These are phyloP conservation scores for Tylopilus balloui DNA, from an alignment of 768 basidiomycete genomes.

Conservation along the genomic window DNA sequence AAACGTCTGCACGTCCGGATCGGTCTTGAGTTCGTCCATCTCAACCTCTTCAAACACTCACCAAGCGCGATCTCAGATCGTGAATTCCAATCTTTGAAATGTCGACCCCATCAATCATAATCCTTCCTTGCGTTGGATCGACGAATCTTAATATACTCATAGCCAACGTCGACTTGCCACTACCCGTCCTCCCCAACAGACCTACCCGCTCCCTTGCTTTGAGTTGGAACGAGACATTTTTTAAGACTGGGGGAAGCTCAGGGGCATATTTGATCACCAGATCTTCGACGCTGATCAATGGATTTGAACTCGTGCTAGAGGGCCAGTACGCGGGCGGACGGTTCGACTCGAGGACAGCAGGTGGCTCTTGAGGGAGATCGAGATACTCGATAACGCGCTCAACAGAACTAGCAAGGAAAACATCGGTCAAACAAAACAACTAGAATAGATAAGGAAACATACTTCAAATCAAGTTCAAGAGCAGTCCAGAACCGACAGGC, in stretches of 20 bases:
- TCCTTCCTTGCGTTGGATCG: slow-evolving; percentile 71
- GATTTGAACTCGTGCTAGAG: slow-evolving; percentile 55
- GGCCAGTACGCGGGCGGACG: slow-evolving; percentile 94
- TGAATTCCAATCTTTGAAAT: slow-evolving; percentile 81
- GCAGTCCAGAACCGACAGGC: slow-evolving; percentile 47
- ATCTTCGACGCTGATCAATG: slow-evolving; percentile 66
- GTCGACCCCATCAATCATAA: slow-evolving; percentile 85
- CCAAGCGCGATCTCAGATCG: slow-evolving; percentile 73
- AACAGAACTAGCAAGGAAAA: slow-evolving; percentile 53
- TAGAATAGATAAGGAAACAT: slow-evolving; percentile 24
- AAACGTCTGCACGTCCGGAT: slow-evolving; percentile 51
- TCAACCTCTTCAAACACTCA: slow-evolving; percentile 31
- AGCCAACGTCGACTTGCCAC: slow-evolving; percentile 79
- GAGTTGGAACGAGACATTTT: slow-evolving; percentile 68
- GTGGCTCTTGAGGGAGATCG: slow-evolving; percentile 83
- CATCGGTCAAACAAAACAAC: slow-evolving; percentile 5
- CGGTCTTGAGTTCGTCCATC: background rate
- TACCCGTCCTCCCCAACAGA: slow-evolving; percentile 76
- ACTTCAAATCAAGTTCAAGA: slow-evolving; percentile 76
- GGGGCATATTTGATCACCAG: slow-evolving; percentile 79
- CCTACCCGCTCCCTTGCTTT: slow-evolving; percentile 72
- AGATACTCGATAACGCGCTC: slow-evolving; percentile 92
- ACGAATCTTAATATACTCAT: slow-evolving; percentile 85
- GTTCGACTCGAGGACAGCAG: slow-evolving; percentile 64
- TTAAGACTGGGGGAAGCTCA: slow-evolving; percentile 77